Conservation (phyloP, 257 asterid species). For the Coffea canephora region DNA sequence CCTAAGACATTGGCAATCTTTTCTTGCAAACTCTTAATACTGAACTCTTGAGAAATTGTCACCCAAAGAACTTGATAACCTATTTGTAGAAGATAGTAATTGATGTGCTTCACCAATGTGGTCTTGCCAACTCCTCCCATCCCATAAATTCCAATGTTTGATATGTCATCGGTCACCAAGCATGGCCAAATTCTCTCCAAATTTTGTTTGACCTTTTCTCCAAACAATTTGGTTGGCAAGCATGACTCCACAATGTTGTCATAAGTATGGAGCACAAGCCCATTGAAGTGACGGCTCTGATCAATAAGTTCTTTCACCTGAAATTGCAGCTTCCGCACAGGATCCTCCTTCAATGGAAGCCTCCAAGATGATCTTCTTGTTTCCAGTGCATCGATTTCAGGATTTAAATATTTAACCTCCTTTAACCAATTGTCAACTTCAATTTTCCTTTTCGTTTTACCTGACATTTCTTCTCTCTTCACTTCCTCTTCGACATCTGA, state of each 20-base stretch:
- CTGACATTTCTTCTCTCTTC: too few species aligned
- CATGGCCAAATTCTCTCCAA: not conserved
- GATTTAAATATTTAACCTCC: too few species aligned
- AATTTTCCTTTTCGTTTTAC: too few species aligned
- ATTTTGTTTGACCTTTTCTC: not conserved
- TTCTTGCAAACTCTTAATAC: not conserved
- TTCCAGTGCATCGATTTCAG: too few species aligned
- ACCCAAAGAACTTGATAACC: not conserved
- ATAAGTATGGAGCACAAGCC: not conserved
- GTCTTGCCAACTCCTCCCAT: not conserved
- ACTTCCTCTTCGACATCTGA: too few species aligned
- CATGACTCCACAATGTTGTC: not conserved
- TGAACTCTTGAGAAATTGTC: not conserved
- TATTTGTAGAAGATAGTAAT: not conserved
- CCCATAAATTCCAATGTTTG: not conserved
- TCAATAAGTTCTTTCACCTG: too few species aligned
- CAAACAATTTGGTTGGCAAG: not conserved
- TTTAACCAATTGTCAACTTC: too few species aligned
- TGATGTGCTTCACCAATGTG: not conserved
- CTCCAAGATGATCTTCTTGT: too few species aligned
- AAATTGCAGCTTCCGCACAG: too few species aligned
- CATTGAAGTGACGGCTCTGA: not conserved
- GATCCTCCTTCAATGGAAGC: too few species aligned
- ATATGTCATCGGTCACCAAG: not conserved
- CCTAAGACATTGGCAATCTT: not conserved